Percentiles rank a stretch among this genome's conserved stretches.
These are phyloP conservation scores for Thermothelomyces thermophilus DNA, from an alignment of 2,329 filamentous ascomycete genomes.

Conservation along the genomic window DNA sequence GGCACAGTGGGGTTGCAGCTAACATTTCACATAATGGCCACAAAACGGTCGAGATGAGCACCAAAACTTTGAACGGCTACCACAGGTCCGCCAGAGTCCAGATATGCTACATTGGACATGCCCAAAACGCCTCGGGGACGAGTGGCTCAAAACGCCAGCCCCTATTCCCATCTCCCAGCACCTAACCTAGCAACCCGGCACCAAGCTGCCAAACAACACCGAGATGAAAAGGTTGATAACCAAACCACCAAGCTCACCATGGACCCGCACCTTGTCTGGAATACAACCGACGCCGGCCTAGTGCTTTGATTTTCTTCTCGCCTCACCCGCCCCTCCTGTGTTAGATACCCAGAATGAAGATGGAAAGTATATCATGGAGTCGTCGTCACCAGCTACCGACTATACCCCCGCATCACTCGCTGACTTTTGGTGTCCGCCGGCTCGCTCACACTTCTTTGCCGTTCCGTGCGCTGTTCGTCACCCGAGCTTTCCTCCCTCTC, in stretches of 20 bases:
- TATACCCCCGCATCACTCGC: constrained; percentile 9
- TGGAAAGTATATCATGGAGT: constrained; percentile 1
- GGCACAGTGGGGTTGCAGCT: constrained; percentile 4
- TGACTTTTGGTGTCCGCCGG: constrained; percentile 30
- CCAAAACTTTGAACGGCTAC: not conserved
- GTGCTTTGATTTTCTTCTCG: not conserved
- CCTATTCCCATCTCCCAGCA: not conserved
- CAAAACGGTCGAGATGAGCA: not conserved
- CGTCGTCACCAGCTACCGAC: constrained; percentile 11
- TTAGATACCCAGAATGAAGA: constrained; percentile 1
- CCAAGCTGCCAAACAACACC: not conserved
- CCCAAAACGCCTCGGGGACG: not conserved
- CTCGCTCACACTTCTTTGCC: constrained; percentile 47
- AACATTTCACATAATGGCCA: not conserved
- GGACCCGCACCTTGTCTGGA: not conserved
- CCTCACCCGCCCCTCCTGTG: not conserved
- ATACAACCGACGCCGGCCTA: constrained; percentile 9
- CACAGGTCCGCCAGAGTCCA: not conserved
- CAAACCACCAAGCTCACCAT: constrained; percentile 2
- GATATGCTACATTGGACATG: constrained; percentile 1
- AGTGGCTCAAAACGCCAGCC: constrained; percentile 4
- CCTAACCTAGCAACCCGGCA: no score
- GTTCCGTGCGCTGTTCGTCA: constrained; percentile 48
- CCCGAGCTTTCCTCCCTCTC: constrained; percentile 33
- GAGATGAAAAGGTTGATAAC: constrained; percentile 5